Base-by-base conservation (phyloP, 2,329 filamentous ascomycete species). In the Aspergillus chevalieri region DNA sequence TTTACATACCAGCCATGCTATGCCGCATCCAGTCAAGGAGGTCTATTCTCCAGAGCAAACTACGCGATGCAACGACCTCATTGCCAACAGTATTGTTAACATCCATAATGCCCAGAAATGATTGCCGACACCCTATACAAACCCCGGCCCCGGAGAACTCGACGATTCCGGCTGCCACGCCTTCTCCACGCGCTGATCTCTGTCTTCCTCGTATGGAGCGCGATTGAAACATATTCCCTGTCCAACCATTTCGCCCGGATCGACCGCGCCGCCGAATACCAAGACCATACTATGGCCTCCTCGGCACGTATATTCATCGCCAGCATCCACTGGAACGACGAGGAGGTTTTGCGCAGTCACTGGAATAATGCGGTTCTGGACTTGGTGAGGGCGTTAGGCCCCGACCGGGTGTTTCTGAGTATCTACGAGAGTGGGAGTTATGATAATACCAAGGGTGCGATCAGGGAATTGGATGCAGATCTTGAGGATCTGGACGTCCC, bases 391-490 rank as follows among this genome's bases (percentile, higher is more conserved):
- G 69, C 73, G 5, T 68, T 87, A 3, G 85, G 85, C 0, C 68
- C 77, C 0, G 73, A 81, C 3, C 87, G 87, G 61, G 79, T 88
- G 2, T 88, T 79, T 61, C 77, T 89, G 38, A 82, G 80, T 52
- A 76, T 88, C 26, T 78, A 80, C 51, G 85, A 89, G 65, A 85
- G 81, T 57, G 85, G 85, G 4, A 86, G 82, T 61, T 83, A 78
- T 71, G 86, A 89, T 62, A 74, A 83, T 50, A 86, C 80, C 15
- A 87, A 87, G 65, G 76, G 71, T 14, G 79, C 78, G 6, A 68
- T 89, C 55, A 68, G 64, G 19, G 73, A 78, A 21, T 69, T 89
- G 24, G 82, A 85, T 50, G 56, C 53, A 1, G 66, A 78, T 48
- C 69, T 88, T 8, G 78, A 74, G 7, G 62, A 63, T 10, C 57